A percentile compares a stretch with the other conserved stretches of the same genome.
phyloP scores from a whole-genome alignment of 352 stramenopile species.

The Phytopythium delawarense region DNA sequence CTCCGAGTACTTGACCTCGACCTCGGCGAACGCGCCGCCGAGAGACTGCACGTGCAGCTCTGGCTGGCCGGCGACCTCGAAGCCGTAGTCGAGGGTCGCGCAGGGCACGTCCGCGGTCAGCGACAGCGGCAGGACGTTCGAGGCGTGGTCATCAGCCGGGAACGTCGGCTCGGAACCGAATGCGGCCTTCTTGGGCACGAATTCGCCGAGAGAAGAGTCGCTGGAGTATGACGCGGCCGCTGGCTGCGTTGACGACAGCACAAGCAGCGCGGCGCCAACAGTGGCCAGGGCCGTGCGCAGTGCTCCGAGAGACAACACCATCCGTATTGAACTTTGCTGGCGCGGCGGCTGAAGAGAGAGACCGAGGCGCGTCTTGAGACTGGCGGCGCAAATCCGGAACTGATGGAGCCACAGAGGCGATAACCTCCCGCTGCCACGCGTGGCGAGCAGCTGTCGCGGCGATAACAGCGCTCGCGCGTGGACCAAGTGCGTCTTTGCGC shows the following conservation, averaged over 20 bases:
- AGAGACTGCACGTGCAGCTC: slow-evolving; percentile 17
- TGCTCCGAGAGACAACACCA: neutral
- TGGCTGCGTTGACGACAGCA: neutral
- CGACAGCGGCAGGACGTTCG: slow-evolving; percentile 11
- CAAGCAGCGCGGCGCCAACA: neutral
- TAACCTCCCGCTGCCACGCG: no score
- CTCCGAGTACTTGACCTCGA: slow-evolving; percentile 28
- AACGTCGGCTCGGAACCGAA: slow-evolving; percentile 11
- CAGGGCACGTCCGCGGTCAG: slow-evolving; percentile 11
- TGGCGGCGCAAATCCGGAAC: neutral
- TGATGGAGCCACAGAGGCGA: no score
- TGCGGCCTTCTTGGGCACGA: slow-evolving; percentile 20
- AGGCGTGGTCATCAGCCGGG: slow-evolving; percentile 2
- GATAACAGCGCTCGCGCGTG: no score
- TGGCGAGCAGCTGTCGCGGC: no score
- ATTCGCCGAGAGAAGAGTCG: slow-evolving; percentile 9
- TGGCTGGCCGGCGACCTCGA: slow-evolving; percentile 21
- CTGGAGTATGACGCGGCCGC: neutral
- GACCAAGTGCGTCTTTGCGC: no score
- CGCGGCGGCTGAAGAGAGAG: no score
- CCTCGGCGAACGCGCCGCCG: slow-evolving; percentile 16
- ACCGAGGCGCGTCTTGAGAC: no score
- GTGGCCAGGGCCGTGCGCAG: neutral
- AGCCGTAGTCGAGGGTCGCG: slow-evolving; percentile 24
- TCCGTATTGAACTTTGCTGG: neutral